These are phyloP conservation scores for Boletus sp. DNA, from an alignment of 768 basidiomycete species.

Conservation along the genomic window DNA sequence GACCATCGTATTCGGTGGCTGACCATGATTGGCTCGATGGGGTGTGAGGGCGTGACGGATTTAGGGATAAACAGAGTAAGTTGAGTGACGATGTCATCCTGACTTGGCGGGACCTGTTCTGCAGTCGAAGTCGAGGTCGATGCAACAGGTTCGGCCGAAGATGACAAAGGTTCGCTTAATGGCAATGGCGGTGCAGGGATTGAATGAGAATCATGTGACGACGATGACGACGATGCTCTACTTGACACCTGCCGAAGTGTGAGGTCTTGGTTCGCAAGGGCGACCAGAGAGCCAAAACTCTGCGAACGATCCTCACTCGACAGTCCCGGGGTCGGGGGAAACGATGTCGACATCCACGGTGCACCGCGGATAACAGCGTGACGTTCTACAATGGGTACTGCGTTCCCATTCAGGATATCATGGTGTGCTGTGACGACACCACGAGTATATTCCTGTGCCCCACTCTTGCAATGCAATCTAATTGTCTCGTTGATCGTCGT, in stretches of 20 bases:
- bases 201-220: slow-evolving; percentile 11
- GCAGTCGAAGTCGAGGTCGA: slow-evolving; percentile 2
- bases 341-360: not conserved
- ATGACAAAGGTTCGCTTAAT: not conserved
- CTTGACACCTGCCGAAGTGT: slow-evolving; percentile 14
- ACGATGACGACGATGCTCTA: slow-evolving; percentile 14
- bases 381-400: slow-evolving; percentile 35
- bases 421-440: slow-evolving; percentile 62
- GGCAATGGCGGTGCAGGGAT: not conserved
- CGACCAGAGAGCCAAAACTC: slow-evolving; percentile 13
- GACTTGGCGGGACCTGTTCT: slow-evolving; percentile 24
- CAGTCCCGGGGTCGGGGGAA: slow-evolving; percentile 13
- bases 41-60: slow-evolving; percentile 64
- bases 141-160: slow-evolving; percentile 7
- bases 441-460: slow-evolving; percentile 58
- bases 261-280: slow-evolving; percentile 9
- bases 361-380: not conserved
- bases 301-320: slow-evolving; percentile 14
- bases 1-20: slow-evolving; percentile 80
- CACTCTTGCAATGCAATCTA: slow-evolving; percentile 53
- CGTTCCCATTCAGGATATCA: slow-evolving; percentile 60
- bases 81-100: slow-evolving; percentile 55
- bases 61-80: slow-evolving; percentile 60
- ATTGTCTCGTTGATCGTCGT: slow-evolving; percentile 74
- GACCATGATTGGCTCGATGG: slow-evolving; percentile 70